Base-by-base conservation (phyloP, 1,284 basidiomycete genomes). In the Cryptococcus deneoformans region DNA sequence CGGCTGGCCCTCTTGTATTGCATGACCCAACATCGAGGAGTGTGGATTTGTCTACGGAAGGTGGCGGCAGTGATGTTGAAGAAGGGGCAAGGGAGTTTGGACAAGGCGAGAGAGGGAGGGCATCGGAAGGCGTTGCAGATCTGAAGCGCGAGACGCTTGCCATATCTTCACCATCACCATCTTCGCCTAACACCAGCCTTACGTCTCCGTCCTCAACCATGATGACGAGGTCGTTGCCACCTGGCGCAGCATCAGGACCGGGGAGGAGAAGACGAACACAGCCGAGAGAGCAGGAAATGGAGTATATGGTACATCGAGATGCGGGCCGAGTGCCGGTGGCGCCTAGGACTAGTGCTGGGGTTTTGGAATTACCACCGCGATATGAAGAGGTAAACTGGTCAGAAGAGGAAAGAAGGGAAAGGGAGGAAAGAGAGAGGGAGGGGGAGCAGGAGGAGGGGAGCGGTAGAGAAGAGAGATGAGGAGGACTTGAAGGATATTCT, bases 351-450 rank as follows among this genome's bases (percentile, higher is more conserved):
- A 12, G 52, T 34, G 11, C 35, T 7, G 52, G 62, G 20, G 69
- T 69, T 6, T 43, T 72, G 16, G 75, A 76, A 57, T 59, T 76
- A 44, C 75, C 75, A 24, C 75, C 75, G 5, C 59, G 75, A 50
- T 76, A 76, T 57, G 75, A 76, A 29, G 71, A 76, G 57, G 52
- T 76, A 44, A 58, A 70, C 47, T 76, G 73, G 74, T 67, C 57
- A 56, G 59, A 60, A 43, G 64, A 65, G 48, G 51, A 57, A 48
- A 50, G 45, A 29, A 55, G 53, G 46, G 53, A 45, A 45, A 50
- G 40, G 47, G 53, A 57, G 47, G 52, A 56, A 29, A 47, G 20
- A 40, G 60, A 49, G 42, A 40, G 50, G n/a, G 46, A 54, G 49
- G 8, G 46, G 16, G 24, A 47, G 8, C 6, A 29, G 14, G 34